A percentile compares a stretch with the other conserved stretches of the same genome.
Conservation (phyloP, 257 asterid species). For the Craterostigma plantagineum region DNA sequence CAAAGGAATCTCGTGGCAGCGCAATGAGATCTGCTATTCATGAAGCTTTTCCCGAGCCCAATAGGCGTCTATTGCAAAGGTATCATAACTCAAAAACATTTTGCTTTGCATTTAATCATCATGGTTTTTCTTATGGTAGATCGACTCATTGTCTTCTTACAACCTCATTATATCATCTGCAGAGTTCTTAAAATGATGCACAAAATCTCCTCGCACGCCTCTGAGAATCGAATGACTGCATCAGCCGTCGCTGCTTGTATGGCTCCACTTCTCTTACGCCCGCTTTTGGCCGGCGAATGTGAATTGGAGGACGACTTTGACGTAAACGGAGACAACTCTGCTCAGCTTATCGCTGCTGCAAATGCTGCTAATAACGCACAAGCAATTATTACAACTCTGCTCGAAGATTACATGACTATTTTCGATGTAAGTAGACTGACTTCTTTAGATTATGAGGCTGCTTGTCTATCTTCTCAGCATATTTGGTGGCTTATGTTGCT, state of each 20-base stretch:
- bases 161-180: constrained; percentile 13
- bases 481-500: background rate
- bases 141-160: constrained; percentile 6
- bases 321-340: constrained; percentile 70
- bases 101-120: too few relatives aligned
- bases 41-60: constrained; percentile 97
- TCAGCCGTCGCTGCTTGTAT: constrained; percentile 97
- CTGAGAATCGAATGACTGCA: constrained; percentile 89
- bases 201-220: constrained; percentile 56
- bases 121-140: too few relatives aligned
- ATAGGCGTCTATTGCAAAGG: constrained; percentile 47
- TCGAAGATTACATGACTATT: constrained; percentile 78
- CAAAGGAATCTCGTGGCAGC: constrained; percentile 61
- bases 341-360: constrained; percentile 98
- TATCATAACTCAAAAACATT: background rate
- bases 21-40: constrained; percentile 73
- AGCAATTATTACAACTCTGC: constrained; percentile 62
- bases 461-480: background rate
- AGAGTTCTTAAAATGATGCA: constrained; percentile 96
- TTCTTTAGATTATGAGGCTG: too few relatives aligned
- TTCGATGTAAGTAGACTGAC: constrained; percentile 50
- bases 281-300: constrained; percentile 95
- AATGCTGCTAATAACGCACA: constrained; percentile 97
- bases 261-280: constrained; percentile 97
- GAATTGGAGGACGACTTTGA: constrained; percentile 82